Percentiles rank a stretch among this genome's conserved stretches.
phyloP scores from a whole-genome alignment of 768 basidiomycete genomes.

The Chalciporus piperatus region DNA sequence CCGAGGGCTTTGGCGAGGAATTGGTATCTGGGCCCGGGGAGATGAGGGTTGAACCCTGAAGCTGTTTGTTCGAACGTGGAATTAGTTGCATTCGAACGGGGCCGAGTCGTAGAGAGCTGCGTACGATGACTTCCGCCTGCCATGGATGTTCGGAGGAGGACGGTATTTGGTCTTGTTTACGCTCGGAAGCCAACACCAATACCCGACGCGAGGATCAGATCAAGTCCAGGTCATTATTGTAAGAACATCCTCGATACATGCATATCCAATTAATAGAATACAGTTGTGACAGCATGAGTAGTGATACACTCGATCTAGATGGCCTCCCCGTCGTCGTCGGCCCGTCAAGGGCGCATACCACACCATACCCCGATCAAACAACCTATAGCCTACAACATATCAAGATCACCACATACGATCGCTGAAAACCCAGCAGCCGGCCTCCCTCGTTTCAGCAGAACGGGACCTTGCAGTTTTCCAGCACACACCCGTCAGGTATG shows the following conservation, averaged over 20 bases:
- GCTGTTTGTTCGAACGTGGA: constrained; percentile 33
- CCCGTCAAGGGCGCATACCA: background rate
- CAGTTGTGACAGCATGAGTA: background rate
- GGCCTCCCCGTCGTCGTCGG: background rate
- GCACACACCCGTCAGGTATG: constrained; percentile 77
- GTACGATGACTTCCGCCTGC: constrained; percentile 31
- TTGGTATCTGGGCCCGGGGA: constrained; percentile 72
- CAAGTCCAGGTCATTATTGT: background rate
- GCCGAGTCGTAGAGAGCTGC: constrained; percentile 7
- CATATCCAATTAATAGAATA: background rate
- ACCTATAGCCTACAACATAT: too few relatives aligned
- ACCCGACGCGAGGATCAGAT: background rate
- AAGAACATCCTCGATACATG: background rate
- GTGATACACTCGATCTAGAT: background rate
- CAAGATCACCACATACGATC: constrained; percentile 49
- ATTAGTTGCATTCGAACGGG: constrained; percentile 2
- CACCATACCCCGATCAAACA: background rate
- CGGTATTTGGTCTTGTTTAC: constrained; percentile 27
- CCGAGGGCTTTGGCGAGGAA: constrained; percentile 84
- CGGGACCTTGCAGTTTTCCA: constrained; percentile 56
- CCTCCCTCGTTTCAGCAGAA: background rate
- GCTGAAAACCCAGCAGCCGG: constrained; percentile 33
- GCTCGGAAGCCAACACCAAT: background rate
- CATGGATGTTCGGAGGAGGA: constrained; percentile 27
- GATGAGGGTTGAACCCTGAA: constrained; percentile 85